These are phyloP conservation scores for Alternaria sp. DNA, from an alignment of 2,329 filamentous ascomycete species.

Conservation along the genomic window DNA sequence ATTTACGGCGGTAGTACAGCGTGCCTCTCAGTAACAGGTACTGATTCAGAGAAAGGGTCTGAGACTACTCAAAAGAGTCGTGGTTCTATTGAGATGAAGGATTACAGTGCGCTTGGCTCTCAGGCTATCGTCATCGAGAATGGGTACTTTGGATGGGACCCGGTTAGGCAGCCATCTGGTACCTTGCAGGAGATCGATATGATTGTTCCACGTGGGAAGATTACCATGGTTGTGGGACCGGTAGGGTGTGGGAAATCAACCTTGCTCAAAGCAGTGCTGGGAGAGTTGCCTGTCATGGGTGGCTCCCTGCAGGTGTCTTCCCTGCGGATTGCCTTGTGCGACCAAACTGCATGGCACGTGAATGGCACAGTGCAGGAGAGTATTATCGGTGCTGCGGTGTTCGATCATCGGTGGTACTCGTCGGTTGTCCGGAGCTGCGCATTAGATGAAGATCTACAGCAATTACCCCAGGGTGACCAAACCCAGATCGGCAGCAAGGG, in stretches of 20 bases:
- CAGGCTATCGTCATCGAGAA: slow-evolving; percentile 55
- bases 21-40: slow-evolving; percentile 30
- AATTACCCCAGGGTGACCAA: slow-evolving; percentile 48
- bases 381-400: slow-evolving; percentile 48
- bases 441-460: slow-evolving; percentile 46
- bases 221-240: slow-evolving; percentile 61
- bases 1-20: slow-evolving; percentile 29
- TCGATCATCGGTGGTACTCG: slow-evolving; percentile 51
- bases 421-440: slow-evolving; percentile 48
- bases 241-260: slow-evolving; percentile 64
- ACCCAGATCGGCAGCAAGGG: slow-evolving; percentile 62
- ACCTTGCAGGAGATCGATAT: slow-evolving; percentile 55
- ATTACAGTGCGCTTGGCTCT: slow-evolving; percentile 29
- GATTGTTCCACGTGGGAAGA: slow-evolving; percentile 53
- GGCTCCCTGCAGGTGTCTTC: slow-evolving; percentile 45
- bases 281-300: slow-evolving; percentile 46
- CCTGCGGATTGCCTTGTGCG: slow-evolving; percentile 48
- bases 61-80: slow-evolving; percentile 37
- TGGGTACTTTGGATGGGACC: slow-evolving; percentile 59
- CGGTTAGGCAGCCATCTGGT: slow-evolving; percentile 48
- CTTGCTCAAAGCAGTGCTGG: slow-evolving; percentile 49
- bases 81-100: slow-evolving; percentile 31
- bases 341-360: slow-evolving; percentile 52
- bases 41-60: slow-evolving; percentile 40
- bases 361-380: slow-evolving; percentile 51